phyloP scores from a whole-genome alignment of 257 asterid species.

The Scutellaria barbata region DNA sequence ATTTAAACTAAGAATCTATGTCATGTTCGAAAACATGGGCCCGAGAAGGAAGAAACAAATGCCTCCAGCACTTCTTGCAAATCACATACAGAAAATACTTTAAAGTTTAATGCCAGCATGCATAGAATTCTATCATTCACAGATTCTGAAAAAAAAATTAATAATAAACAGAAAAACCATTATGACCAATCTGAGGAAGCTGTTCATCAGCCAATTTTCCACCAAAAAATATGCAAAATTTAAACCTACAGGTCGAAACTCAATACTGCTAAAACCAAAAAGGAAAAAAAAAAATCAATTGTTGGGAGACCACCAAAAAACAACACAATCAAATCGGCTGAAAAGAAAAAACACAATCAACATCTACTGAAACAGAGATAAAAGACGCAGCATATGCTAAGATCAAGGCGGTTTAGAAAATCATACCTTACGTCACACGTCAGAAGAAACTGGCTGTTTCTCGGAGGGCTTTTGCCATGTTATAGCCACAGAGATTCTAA shows the following conservation, averaged over 20 bases:
- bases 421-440: conserved; percentile 35
- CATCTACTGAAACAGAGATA: neutral
- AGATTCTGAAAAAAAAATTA: neutral
- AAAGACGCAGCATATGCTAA: conserved; percentile 7
- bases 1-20: too few species aligned
- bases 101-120: neutral
- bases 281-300: neutral
- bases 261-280: neutral
- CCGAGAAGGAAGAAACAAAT: neutral
- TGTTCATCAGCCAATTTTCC: conserved; percentile 30
- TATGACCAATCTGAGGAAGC: conserved; percentile 2
- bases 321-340: neutral
- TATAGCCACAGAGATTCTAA: conserved; percentile 10
- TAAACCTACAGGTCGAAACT: conserved; percentile 14
- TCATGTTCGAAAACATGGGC: neutral
- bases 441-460: conserved; percentile 16
- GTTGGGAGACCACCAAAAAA: neutral
- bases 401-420: neutral
- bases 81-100: neutral
- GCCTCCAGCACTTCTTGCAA: neutral
- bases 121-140: conserved; percentile 14
- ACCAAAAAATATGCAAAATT: neutral
- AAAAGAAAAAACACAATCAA: conserved; percentile 24
- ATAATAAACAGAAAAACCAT: neutral
- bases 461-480: conserved; percentile 16